Base-by-base conservation (phyloP, 78 protist species). In the Salpingoeca rosetta region DNA sequence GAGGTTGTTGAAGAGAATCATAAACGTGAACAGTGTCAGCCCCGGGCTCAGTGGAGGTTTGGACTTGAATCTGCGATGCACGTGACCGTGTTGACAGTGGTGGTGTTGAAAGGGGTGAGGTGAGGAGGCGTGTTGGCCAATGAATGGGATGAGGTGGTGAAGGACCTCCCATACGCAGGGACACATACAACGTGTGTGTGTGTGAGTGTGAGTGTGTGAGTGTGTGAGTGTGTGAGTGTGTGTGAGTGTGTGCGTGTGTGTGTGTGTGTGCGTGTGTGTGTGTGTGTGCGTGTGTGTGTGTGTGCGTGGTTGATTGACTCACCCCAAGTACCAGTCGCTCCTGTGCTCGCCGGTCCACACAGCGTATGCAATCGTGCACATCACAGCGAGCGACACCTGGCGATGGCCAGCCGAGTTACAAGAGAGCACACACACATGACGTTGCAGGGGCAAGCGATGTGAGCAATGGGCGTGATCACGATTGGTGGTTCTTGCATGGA, bases 1-100 rank as follows among this genome's bases (percentile, higher is more conserved):
- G 35, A 92, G 38, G 72, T 92, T 94, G 88, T 91, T 92, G 93
- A 86, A 93, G 44, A 96, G 92, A 39, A 96, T 93, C n/a, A 95
- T 56, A 84, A 94, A 95, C 73, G 83, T 86, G 74, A 80, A 11
- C 38, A 86, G 45, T 51, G 31, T 22, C 38, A 44, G 79, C 39
- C 40, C 25, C 11, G 77, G 77, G 74, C 25, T 85, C 44, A 38
- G 45, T 25, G 78, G 65, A 22, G 37, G 11, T 39, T 45, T 12
- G 41, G 3, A 17, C 84, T 84, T 45, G 82, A 56, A 84, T 17
- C 80, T 40, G 31, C 75, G 80, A 40, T 84, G 25, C 44, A 35
- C 22, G 17, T 65, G 81, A 26, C n/a, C 25, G 57, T 73, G 45
- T 81, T 84, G 76, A 7, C 28, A 36, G 0, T 17, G 76, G 83